Conservation (phyloP, 805 yeast species). For the Wickerhamiella kurtzmanii region DNA sequence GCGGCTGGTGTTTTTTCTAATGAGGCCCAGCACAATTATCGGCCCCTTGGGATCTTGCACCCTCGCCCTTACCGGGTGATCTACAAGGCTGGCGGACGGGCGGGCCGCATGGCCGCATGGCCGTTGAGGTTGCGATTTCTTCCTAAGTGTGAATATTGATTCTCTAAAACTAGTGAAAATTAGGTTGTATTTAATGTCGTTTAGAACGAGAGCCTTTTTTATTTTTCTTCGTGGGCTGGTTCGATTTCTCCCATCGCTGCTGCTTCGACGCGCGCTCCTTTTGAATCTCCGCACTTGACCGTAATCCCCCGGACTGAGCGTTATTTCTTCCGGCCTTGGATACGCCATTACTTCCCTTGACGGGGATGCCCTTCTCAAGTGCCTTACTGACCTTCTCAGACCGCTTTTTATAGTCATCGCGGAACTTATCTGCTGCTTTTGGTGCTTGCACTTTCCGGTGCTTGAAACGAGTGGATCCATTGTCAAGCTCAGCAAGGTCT, state of each 20-base stretch:
- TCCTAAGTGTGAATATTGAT: background rate
- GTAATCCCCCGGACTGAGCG: slow-evolving; percentile 45
- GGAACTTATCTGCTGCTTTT: slow-evolving; percentile 71
- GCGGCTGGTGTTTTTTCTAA: too few relatives aligned
- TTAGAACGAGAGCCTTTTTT: background rate
- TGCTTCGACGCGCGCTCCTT: slow-evolving; percentile 59
- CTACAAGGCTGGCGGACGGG: too few relatives aligned
- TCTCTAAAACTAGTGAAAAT: background rate
- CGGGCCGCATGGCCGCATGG: too few relatives aligned
- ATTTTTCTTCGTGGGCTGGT: slow-evolving; percentile 13
- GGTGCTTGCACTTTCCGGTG: slow-evolving; percentile 74
- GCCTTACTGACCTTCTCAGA: slow-evolving; percentile 75
- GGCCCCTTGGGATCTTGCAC: too few relatives aligned
- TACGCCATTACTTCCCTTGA: slow-evolving; percentile 37
- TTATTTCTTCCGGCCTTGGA: slow-evolving; percentile 5
- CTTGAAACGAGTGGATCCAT: slow-evolving; percentile 33
- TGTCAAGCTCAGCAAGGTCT: slow-evolving; percentile 17
- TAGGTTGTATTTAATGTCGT: background rate
- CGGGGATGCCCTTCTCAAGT: slow-evolving; percentile 52
- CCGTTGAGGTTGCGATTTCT: too few relatives aligned
- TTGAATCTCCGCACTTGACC: slow-evolving; percentile 60
- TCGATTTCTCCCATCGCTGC: slow-evolving; percentile 53
- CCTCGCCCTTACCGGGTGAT: too few relatives aligned
- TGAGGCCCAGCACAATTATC: too few relatives aligned
- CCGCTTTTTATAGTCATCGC: slow-evolving; percentile 77